These are phyloP conservation scores for Pseudogymnoascus sp. DNA, from an alignment of 2,329 filamentous ascomycete genomes.

Conservation along the genomic window DNA sequence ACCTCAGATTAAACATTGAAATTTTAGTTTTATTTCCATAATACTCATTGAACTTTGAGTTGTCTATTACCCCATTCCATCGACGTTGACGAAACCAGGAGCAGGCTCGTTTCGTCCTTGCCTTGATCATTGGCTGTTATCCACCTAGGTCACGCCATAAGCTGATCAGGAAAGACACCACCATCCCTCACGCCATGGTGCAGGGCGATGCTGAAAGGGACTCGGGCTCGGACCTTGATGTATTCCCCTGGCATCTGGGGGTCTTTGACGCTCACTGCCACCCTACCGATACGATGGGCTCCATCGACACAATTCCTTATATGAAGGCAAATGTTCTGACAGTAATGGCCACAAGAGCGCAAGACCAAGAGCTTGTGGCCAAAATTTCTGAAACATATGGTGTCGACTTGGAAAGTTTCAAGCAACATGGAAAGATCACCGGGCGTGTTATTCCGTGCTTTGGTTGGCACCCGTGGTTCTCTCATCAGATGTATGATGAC, in stretches of 20 bases:
- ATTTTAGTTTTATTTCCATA: neutral
- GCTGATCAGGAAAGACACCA: neutral
- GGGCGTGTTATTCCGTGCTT: conserved; percentile 61
- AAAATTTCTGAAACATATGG: conserved; percentile 50
- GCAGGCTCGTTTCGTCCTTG: neutral
- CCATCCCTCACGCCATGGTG: neutral
- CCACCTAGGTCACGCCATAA: neutral
- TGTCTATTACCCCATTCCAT: neutral
- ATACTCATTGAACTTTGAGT: neutral
- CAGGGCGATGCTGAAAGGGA: neutral
- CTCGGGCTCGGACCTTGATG: neutral
- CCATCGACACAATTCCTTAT: conserved; percentile 46
- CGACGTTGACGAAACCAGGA: neutral
- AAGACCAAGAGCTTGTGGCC: conserved; percentile 69
- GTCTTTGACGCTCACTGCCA: conserved; percentile 79
- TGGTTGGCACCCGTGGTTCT: conserved; percentile 86
- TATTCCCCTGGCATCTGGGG: conserved; percentile 63
- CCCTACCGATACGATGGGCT: conserved; percentile 69
- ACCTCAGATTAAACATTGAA: neutral
- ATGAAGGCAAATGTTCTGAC: conserved; percentile 64
- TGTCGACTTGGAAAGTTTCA: conserved; percentile 26
- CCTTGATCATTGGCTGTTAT: neutral
- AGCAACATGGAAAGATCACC: conserved; percentile 9
- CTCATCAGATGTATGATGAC: conserved; percentile 67
- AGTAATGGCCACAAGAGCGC: conserved; percentile 68